Base-by-base conservation (phyloP, 2,329 filamentous ascomycete species). In the Mycosphaerella sp. region DNA sequence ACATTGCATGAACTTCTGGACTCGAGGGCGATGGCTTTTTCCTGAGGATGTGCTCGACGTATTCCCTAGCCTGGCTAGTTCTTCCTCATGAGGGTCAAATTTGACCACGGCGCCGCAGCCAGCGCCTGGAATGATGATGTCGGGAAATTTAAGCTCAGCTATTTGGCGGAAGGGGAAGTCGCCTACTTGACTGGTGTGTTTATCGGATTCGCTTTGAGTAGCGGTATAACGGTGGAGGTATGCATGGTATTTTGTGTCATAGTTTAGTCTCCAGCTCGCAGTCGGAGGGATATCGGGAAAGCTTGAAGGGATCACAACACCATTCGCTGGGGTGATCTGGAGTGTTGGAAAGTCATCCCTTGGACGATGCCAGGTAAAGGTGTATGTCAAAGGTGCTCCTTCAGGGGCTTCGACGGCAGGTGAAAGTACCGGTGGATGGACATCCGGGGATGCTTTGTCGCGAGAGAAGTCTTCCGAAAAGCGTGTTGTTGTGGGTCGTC, bases 1-100 rank as follows among this genome's bases (percentile, higher is more conserved):
- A 21, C 53, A 44, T 27, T 52, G 44, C 53, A 55, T 55, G 41
- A 52, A 52, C 21, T 52, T 52, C 2, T 55, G 40, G 2, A 44
- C 18, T 10, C 50, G 30, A 35, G 45, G 30, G 1, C 17, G 13
- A 21, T 16, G 17, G 17, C 7, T 41, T 18, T 28, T 25, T 2
- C 44, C 35, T 27, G 45, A n/a, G n/a, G n/a, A n/a, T n/a, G n/a
- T n/a, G n/a, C n/a, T n/a, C 41, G 14, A 21, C 17, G 41, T n/a
- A n/a, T 45, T 46, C 1, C 53, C 53, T n/a, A 41, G n/a, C 4
- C 53, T 41, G 6, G 40, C 41, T 9, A 55, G 36, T 14, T 52
- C 49, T 13, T 49, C 53, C 25, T 55, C 53, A n/a, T 55, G 53
- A 18, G 49, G 44, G 9, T 55, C 53, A 12, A 55, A 52, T 9